A percentile compares a stretch with the other conserved stretches of the same genome.
Conservation (phyloP, 345 rosid species). For the Eutrema japonicum region DNA sequence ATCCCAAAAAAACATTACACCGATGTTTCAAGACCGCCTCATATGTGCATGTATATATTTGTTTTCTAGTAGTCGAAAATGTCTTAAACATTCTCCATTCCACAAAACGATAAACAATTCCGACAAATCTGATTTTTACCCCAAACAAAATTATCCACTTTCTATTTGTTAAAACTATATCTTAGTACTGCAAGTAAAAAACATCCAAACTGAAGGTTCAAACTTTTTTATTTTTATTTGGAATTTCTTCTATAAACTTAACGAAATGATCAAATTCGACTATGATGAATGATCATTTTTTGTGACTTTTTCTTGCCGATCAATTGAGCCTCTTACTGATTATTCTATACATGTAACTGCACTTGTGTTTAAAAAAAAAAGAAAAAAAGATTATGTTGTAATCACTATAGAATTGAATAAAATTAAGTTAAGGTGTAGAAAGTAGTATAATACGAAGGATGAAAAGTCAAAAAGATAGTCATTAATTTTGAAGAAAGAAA, state of each 20-base stretch:
- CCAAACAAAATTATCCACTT: background rate
- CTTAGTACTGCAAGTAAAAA: background rate
- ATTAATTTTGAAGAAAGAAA: background rate
- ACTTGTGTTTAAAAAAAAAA: background rate
- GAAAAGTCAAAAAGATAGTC: slow-evolving; percentile 36
- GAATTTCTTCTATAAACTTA: background rate
- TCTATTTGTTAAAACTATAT: background rate
- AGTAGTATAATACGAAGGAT: slow-evolving; percentile 5
- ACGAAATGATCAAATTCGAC: background rate
- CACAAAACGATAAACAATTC: background rate
- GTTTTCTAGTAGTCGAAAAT: background rate
- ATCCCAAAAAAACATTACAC: background rate
- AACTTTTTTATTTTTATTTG: too few species aligned
- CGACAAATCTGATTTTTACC: background rate
- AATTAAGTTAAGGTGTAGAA: slow-evolving; percentile 12
- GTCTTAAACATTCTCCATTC: background rate
- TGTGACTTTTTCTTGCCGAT: background rate
- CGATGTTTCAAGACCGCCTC: background rate
- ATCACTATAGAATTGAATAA: background rate
- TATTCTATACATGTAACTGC: background rate
- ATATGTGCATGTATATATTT: background rate
- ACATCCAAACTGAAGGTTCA: background rate
- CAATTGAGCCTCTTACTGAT: background rate
- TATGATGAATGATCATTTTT: background rate
- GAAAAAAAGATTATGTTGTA: background rate